Base-by-base conservation (phyloP, 352 stramenopile species). In the Aphanomyces cochlioides region DNA sequence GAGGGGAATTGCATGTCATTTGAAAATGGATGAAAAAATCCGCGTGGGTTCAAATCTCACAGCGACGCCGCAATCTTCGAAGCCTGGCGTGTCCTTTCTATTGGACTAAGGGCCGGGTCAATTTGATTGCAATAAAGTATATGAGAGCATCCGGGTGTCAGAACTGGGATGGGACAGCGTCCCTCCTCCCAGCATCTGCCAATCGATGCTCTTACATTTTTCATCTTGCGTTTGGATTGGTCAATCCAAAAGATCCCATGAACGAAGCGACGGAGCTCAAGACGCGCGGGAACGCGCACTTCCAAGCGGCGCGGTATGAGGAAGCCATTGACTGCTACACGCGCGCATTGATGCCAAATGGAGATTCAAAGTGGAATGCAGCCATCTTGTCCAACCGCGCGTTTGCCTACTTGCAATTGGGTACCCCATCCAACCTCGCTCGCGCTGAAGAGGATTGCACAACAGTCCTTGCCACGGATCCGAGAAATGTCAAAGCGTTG, bases 81-180 rank as follows among this genome's bases (percentile, higher is more conserved):
- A 95, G 87, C 82, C 82, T 77, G 75, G 72, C 88, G 87, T 95
- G 85, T 92, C 87, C 90, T 72, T 93, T 8, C 82, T 56, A 92
- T 95, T 91, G 89, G 87, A 88, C 85, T 95, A 95, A 90, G 85
- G 87, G 88, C 84, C 76, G 85, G 87, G 85, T 95, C 87, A 95
- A 95, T 76, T 76, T 82, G 79, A 77, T 78, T 95, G 87, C 87
- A 75, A 95, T 85, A 95, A 64, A 38, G 15, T 53, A 59, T 58
- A 10, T 47, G 75, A n/a, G 80, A 73, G 73, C 80, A 76, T 91
- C 85, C 82, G 87, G 87, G 87, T 95, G 87, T 95, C 87, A 92
- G 87, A 80, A 78, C 83, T 90, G 85, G 78, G 83, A 81, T 68
- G 78, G 57, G 39, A 43, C 39, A 6, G 19, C 57, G 57, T 40